Evolutionary conservation across 2,329 filamentous ascomycete species (phyloP).

Genomic region (Scedosporium dehoogii): DNA sequence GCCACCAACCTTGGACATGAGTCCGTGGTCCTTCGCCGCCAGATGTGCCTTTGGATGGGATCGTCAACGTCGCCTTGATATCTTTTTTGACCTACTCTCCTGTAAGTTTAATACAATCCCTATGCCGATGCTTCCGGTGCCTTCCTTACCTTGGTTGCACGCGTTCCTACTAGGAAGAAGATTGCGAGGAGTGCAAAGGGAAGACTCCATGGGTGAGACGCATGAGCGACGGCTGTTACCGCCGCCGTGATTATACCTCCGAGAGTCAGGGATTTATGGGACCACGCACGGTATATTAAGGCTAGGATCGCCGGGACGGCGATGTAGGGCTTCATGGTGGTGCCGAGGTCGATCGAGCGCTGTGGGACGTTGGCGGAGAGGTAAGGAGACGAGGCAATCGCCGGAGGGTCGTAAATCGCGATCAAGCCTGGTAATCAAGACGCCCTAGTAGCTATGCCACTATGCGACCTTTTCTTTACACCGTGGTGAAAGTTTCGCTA

Average conservation of each 20-base stretch:
- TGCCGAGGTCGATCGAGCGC: too few species aligned
- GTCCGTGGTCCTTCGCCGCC: constrained; percentile 77
- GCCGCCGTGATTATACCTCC: constrained; percentile 62
- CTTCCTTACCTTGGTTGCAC: constrained; percentile 62
- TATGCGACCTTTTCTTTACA: too few species aligned
- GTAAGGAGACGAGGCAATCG: too few species aligned
- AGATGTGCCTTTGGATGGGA: constrained; percentile 60
- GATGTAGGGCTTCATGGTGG: constrained; percentile 44
- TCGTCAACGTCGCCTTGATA: constrained; percentile 71
- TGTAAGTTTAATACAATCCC: constrained; percentile 9
- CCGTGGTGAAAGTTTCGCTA: too few species aligned
- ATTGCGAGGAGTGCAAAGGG: constrained; percentile 75
- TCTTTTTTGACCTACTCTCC: constrained; percentile 66
- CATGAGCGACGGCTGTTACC: constrained; percentile 68
- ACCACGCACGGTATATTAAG: constrained; percentile 58
- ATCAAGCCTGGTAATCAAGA: too few species aligned
- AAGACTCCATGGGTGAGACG: constrained; percentile 86
- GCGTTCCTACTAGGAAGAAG: constrained; percentile 80
- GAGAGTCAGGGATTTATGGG: constrained; percentile 68
- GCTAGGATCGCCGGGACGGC: constrained; percentile 47
- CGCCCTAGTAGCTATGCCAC: too few species aligned
- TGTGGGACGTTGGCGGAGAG: too few species aligned
- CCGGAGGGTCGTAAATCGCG: too few species aligned
- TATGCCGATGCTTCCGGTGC: too few species aligned
- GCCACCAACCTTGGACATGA: constrained; percentile 58